Evolutionary conservation across 768 basidiomycete species (phyloP).

Genomic region (Tubosaeta sp.): DNA sequence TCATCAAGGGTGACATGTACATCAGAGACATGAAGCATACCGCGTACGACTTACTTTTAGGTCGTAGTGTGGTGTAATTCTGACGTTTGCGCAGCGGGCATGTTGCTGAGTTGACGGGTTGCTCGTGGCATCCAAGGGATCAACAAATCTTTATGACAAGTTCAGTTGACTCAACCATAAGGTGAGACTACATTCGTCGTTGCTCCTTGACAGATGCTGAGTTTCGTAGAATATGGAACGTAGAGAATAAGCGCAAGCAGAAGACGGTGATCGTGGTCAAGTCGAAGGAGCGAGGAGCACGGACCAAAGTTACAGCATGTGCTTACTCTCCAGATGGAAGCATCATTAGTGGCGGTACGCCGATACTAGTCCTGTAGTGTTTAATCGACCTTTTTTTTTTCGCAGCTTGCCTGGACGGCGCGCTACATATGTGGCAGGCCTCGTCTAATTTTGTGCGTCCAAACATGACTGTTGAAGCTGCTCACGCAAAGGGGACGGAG

Average conservation of each 20-base stretch:
- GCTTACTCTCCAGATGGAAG: constrained; percentile 88
- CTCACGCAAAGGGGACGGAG: constrained; percentile 82
- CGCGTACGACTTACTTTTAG: constrained; percentile 52
- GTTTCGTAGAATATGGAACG: constrained; percentile 81
- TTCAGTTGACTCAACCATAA: constrained; percentile 93
- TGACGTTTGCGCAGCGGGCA: constrained; percentile 65
- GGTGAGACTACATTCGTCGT: constrained; percentile 43
- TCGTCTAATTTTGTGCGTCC: constrained; percentile 92
- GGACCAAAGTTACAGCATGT: constrained; percentile 87
- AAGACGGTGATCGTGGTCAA: constrained; percentile 96
- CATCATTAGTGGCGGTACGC: constrained; percentile 80
- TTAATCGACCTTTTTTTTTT: constrained; percentile 7
- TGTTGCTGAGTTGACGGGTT: constrained; percentile 86
- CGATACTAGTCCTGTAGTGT: constrained; percentile 9
- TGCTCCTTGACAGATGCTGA: constrained; percentile 4
- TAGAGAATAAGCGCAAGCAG: constrained; percentile 88
- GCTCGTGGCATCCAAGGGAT: constrained; percentile 91
- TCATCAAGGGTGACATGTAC: constrained; percentile 94
- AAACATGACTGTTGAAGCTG: constrained; percentile 78
- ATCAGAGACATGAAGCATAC: constrained; percentile 99
- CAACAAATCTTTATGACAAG: constrained; percentile 81
- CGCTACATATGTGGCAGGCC: constrained; percentile 90
- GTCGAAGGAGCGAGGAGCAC: constrained; percentile 89
- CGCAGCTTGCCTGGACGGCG: constrained; percentile 85
- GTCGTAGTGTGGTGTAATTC: constrained; percentile 2